A percentile compares a stretch with the other conserved stretches of the same genome.
Conservation (phyloP, 495 filamentous ascomycete species). For the Penicillium goetzii region DNA sequence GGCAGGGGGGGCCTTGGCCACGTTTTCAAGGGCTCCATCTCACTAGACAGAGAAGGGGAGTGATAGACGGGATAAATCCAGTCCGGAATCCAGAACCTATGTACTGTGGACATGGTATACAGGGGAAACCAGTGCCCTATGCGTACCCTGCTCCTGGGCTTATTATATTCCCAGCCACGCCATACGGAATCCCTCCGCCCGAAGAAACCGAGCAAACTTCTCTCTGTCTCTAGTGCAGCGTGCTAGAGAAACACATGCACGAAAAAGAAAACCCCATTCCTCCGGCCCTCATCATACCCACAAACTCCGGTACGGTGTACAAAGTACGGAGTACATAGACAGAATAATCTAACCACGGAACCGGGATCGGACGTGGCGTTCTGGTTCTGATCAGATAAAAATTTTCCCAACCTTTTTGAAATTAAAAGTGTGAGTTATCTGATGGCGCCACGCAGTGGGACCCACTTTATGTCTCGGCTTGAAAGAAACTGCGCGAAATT, state of each 20-base stretch:
- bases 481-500: not conserved
- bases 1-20: not conserved
- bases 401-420: not conserved
- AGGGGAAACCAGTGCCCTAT: not conserved
- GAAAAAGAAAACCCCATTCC: not conserved
- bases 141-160: too few species aligned
- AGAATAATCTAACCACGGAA: not conserved
- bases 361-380: constrained; percentile 3
- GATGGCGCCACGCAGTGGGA: constrained; percentile 36
- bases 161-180: not conserved
- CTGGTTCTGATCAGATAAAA: constrained; percentile 39
- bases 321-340: not conserved
- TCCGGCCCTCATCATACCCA: not conserved
- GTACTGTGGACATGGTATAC: not conserved
- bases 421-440: constrained; percentile 31
- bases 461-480: constrained; percentile 26
- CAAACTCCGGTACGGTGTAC: not conserved
- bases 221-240: not conserved
- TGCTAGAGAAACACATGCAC: too few species aligned
- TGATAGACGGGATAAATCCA: constrained; percentile 8
- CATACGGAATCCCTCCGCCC: constrained; percentile 8
- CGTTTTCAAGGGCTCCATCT: constrained; percentile 3
- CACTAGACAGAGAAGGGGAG: constrained; percentile 13
- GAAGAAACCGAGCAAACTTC: not conserved
- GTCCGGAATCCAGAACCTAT: not conserved